Evolutionary conservation across 2,329 filamentous ascomycete genomes (phyloP).

Genomic region (Pyrenophora teres): DNA sequence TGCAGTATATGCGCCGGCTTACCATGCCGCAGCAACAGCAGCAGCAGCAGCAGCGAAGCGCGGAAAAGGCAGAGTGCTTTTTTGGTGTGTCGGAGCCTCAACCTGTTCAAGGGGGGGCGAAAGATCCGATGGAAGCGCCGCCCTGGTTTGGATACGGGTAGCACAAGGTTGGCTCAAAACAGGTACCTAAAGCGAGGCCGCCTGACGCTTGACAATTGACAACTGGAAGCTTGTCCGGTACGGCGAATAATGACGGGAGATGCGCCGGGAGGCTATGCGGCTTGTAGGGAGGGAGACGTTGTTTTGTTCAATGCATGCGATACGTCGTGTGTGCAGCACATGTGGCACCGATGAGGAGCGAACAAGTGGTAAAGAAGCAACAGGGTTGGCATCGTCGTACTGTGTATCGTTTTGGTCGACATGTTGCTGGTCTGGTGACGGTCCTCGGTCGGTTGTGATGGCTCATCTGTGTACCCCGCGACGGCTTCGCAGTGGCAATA

Average conservation of each 20-base stretch:
- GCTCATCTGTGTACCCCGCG: conserved; percentile 45
- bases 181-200: too few relatives aligned
- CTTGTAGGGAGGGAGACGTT: too few relatives aligned
- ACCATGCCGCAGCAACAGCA: neutral
- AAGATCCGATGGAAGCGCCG: conserved; percentile 20
- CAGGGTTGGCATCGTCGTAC: conserved; percentile 2
- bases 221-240: too few relatives aligned
- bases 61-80: conserved; percentile 13
- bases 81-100: conserved; percentile 11
- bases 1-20: conserved; percentile 7
- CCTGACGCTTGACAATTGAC: too few relatives aligned
- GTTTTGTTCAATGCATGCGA: neutral
- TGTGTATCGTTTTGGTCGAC: neutral
- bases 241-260: neutral
- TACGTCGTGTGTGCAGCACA: neutral
- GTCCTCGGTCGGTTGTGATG: conserved; percentile 29
- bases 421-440: conserved; percentile 30
- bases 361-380: conserved; percentile 7
- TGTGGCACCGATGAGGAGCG: conserved; percentile 18
- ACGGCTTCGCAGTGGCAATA: conserved; percentile 34
- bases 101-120: conserved; percentile 12
- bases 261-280: too few relatives aligned
- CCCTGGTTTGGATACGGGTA: conserved; percentile 19
- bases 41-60: neutral
- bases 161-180: conserved; percentile 13